A percentile compares a stretch with the other conserved stretches of the same genome.
Conservation (phyloP, 2,329 filamentous ascomycete species). For the Botrytis deweyae region DNA sequence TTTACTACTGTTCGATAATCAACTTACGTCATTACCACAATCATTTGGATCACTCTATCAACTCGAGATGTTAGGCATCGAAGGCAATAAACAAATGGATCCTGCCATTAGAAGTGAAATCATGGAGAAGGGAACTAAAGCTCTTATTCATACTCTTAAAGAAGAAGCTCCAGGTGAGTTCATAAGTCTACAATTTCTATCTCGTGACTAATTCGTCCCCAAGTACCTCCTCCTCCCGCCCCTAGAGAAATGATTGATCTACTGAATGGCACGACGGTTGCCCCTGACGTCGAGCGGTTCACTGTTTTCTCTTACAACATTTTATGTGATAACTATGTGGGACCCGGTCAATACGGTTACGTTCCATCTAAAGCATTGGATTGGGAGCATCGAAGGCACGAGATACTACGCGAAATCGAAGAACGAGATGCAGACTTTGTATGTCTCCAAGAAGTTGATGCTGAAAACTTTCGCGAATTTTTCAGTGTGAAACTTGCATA, state of each 20-base stretch:
- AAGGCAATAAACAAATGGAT: slow-evolving; percentile 85
- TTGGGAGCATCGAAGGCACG: slow-evolving; percentile 83
- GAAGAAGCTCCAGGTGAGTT: slow-evolving; percentile 79
- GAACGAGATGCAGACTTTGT: slow-evolving; percentile 83
- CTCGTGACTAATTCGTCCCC: slow-evolving; percentile 21
- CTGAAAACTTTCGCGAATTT: slow-evolving; percentile 86
- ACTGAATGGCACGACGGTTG: slow-evolving; percentile 58
- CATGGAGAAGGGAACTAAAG: slow-evolving; percentile 82
- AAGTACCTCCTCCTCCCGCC: slow-evolving; percentile 74
- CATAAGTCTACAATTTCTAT: slow-evolving; percentile 30
- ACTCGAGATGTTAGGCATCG: slow-evolving; percentile 84
- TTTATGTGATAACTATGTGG: slow-evolving; percentile 90
- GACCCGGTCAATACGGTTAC: slow-evolving; percentile 82
- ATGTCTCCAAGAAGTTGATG: slow-evolving; percentile 90
- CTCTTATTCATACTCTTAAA: slow-evolving; percentile 76
- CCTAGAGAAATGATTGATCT: slow-evolving; percentile 79
- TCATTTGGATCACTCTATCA: slow-evolving; percentile 88
- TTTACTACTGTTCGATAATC: slow-evolving; percentile 86
- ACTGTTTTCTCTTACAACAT: slow-evolving; percentile 94
- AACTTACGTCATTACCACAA: slow-evolving; percentile 75
- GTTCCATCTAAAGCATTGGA: slow-evolving; percentile 76
- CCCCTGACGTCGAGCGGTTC: slow-evolving; percentile 63
- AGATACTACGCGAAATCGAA: slow-evolving; percentile 80
- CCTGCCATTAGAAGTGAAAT: slow-evolving; percentile 76
- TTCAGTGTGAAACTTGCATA: slow-evolving; percentile 85